Conservation (phyloP, 306 rosid species). For the Crotalaria pallida region DNA sequence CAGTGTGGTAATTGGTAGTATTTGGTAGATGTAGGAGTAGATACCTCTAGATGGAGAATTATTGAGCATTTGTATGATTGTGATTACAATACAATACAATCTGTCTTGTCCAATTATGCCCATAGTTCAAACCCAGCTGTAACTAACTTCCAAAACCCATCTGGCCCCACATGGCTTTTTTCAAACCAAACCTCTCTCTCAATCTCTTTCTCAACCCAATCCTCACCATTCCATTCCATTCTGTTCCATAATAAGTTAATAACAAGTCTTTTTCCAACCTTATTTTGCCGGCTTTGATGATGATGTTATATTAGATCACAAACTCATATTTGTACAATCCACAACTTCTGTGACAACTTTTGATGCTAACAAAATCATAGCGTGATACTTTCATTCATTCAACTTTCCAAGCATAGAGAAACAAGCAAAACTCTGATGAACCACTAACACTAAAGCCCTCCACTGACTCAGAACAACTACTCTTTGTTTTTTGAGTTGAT, state of each 20-base stretch:
- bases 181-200: slow-evolving; percentile 11
- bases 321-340: too few species aligned
- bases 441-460: slow-evolving; percentile 58
- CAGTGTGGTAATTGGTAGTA: slow-evolving; percentile 12
- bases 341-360: too few species aligned
- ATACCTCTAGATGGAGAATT: slow-evolving; percentile 46
- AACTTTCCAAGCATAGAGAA: slow-evolving; percentile 88
- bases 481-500: slow-evolving; percentile 43
- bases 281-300: slow-evolving; percentile 29
- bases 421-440: slow-evolving; percentile 74
- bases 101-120: slow-evolving; percentile 60
- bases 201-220: slow-evolving; percentile 18
- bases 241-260: too few species aligned
- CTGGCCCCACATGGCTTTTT: slow-evolving; percentile 38
- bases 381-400: slow-evolving; percentile 43
- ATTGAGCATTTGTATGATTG: slow-evolving; percentile 42
- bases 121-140: slow-evolving; percentile 61
- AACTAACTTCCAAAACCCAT: slow-evolving; percentile 30
- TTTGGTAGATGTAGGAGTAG: slow-evolving; percentile 16
- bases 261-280: slow-evolving; percentile 32
- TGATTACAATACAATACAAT: slow-evolving; percentile 21
- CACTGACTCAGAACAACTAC: slow-evolving; percentile 47
- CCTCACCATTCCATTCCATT: slow-evolving; percentile 34
- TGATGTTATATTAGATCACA: background rate
- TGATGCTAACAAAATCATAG: background rate